A percentile compares a stretch with the other conserved stretches of the same genome.
Conservation (phyloP, 345 rosid genomes). For the Aquilaria sinensis region DNA sequence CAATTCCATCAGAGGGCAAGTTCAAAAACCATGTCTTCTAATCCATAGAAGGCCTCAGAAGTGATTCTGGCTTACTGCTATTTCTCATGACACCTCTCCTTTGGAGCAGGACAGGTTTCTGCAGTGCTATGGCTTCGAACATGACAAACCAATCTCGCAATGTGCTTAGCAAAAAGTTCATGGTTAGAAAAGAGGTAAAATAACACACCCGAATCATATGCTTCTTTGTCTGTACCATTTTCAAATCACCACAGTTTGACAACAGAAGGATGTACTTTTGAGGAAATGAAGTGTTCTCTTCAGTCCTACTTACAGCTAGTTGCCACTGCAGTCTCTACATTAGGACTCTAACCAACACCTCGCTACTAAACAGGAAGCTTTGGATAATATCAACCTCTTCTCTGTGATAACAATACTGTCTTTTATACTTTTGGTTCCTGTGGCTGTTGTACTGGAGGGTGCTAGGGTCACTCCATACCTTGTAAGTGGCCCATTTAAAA, state of each 20-base stretch:
- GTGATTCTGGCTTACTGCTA: not conserved
- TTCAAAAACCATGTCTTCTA: not conserved
- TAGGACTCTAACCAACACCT: slow-evolving; percentile 3
- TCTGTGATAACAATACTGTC: slow-evolving; percentile 69
- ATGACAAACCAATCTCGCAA: slow-evolving; percentile 85
- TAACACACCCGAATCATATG: not conserved
- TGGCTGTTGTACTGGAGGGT: slow-evolving; percentile 62
- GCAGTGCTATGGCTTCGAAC: slow-evolving; percentile 91
- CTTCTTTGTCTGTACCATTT: not conserved
- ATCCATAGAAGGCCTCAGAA: not conserved
- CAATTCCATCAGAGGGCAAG: not conserved
- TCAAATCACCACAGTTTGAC: not conserved
- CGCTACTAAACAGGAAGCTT: slow-evolving; percentile 38
- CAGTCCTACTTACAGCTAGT: not conserved
- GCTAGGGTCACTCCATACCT: slow-evolving; percentile 52
- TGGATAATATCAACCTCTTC: slow-evolving; percentile 91
- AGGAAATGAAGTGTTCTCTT: not conserved
- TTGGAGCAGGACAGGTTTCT: slow-evolving; percentile 74
- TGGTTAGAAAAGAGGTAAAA: slow-evolving; percentile 56
- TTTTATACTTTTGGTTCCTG: slow-evolving; percentile 58
- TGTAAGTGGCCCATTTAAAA: slow-evolving; percentile 42
- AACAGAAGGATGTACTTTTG: not conserved
- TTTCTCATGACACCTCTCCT: slow-evolving; percentile 7
- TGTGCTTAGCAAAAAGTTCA: slow-evolving; percentile 72
- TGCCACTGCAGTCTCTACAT: not conserved